phyloP scores from a whole-genome alignment of 177 flowering plant species.

The Vitis hybrid region DNA sequence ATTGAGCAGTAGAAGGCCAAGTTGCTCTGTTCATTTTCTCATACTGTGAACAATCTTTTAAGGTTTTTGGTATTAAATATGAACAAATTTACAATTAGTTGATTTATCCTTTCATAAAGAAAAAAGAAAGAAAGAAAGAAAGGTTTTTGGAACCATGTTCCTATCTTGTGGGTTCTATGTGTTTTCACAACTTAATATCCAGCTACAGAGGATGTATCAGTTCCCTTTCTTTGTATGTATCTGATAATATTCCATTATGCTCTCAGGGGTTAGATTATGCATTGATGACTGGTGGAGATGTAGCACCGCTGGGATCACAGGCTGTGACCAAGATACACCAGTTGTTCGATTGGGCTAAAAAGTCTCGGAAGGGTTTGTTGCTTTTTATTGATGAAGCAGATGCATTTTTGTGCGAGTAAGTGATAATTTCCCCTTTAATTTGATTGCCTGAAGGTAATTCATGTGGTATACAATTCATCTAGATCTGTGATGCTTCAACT shows the following conservation, averaged over 20 bases:
- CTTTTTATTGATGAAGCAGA: conserved; percentile 99
- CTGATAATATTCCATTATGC: conserved; percentile 12
- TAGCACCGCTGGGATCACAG: conserved; percentile 94
- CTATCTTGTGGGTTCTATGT: background rate
- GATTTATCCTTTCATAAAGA: no score
- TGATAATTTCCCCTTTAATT: conserved; percentile 5
- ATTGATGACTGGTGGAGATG: conserved; percentile 99
- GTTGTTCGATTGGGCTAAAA: conserved; percentile 95
- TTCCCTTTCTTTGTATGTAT: conserved; percentile 1
- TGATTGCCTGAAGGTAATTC: background rate
- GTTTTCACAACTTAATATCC: background rate
- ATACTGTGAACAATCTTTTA: no score
- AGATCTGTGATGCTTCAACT: background rate
- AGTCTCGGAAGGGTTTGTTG: conserved; percentile 78
- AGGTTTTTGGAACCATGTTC: background rate
- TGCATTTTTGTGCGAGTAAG: conserved; percentile 99
- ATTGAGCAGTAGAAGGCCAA: no score
- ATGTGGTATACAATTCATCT: no score
- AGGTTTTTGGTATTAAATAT: no score
- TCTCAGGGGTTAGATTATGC: conserved; percentile 95
- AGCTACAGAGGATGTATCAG: background rate
- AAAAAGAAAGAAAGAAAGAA: background rate
- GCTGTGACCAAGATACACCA: conserved; percentile 99
- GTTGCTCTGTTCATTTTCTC: no score
- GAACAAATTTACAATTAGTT: no score